A percentile compares a stretch with the other conserved stretches of the same genome.
Evolutionary conservation across 1,139 yeast species (phyloP).

Genomic region (Kurtzmaniella quercitrusa): DNA sequence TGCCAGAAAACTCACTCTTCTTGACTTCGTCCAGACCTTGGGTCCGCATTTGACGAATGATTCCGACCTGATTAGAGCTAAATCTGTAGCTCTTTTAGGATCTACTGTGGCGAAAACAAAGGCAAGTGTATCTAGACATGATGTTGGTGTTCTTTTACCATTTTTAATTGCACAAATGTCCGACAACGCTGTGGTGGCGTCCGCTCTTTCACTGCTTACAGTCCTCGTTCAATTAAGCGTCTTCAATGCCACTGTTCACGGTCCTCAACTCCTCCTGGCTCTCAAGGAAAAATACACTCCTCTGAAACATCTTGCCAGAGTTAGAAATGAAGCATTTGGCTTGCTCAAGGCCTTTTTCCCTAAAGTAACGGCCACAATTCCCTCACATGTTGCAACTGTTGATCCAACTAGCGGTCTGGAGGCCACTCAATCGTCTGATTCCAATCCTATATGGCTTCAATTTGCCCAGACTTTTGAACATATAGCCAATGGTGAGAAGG

Average conservation of each 20-base stretch:
- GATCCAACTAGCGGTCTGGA: background rate
- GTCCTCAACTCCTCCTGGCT: conserved; percentile 30
- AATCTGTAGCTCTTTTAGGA: conserved; percentile 59
- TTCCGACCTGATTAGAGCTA: conserved; percentile 46
- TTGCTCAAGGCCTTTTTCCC: conserved; percentile 3
- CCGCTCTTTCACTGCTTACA: conserved; percentile 54
- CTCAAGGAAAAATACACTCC: conserved; percentile 54
- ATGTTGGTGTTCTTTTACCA: conserved; percentile 60
- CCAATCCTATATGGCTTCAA: conserved; percentile 19
- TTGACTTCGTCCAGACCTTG: conserved; percentile 33
- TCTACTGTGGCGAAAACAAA: conserved; percentile 38
- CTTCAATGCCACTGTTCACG: conserved; percentile 22
- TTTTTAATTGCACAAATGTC: conserved; percentile 65
- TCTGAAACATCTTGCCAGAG: conserved; percentile 58
- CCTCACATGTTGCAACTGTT: background rate
- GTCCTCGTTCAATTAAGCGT: conserved; percentile 48
- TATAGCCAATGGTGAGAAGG: conserved; percentile 85
- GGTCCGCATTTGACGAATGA: conserved; percentile 63
- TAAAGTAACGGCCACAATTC: background rate
- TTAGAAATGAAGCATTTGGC: conserved; percentile 56
- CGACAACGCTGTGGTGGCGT: conserved; percentile 53
- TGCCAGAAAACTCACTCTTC: conserved; percentile 21
- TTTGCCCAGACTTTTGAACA: conserved; percentile 58
- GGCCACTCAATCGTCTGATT: conserved; percentile 7
- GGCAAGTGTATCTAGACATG: conserved; percentile 50